Percentiles rank a stretch among this genome's conserved stretches.
These are phyloP conservation scores for Trichoderma brevicompactum DNA, from an alignment of 2,329 filamentous ascomycete species.

Conservation along the genomic window DNA sequence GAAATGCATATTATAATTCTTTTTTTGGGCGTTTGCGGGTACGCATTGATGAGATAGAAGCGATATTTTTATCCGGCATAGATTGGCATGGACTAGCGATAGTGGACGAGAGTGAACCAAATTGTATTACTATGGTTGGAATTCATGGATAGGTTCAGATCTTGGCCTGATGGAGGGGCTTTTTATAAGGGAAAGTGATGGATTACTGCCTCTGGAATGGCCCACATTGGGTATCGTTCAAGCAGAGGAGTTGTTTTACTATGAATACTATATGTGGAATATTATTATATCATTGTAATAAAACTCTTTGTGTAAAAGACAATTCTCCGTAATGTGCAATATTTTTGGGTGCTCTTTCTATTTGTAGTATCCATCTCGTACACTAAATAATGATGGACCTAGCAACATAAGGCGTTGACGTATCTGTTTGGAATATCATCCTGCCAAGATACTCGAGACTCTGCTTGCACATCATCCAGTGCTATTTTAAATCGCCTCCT, in stretches of 20 bases:
- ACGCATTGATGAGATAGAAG: constrained; percentile 3
- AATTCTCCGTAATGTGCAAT: no score
- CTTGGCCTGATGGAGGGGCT: neutral
- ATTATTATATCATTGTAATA: neutral
- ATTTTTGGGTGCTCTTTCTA: no score
- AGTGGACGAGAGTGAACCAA: neutral
- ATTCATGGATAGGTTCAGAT: neutral
- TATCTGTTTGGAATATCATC: no score
- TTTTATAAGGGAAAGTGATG: neutral
- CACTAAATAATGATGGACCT: no score
- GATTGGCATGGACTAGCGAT: constrained; percentile 12
- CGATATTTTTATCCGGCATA: neutral
- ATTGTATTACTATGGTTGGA: constrained; percentile 18
- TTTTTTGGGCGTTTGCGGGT: constrained; percentile 3
- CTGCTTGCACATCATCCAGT: no score
- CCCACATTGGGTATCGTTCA: neutral
- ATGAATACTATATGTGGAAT: neutral
- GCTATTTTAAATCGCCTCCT: no score
- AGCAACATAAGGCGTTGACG: no score
- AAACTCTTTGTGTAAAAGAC: no score
- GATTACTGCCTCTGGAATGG: neutral
- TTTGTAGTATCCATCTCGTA: no score
- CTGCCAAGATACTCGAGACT: no score
- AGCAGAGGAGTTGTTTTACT: neutral
- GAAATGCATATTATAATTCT: neutral